Evolutionary conservation across 2,329 filamentous ascomycete species (phyloP).

Genomic region (Diaporthe sp.): DNA sequence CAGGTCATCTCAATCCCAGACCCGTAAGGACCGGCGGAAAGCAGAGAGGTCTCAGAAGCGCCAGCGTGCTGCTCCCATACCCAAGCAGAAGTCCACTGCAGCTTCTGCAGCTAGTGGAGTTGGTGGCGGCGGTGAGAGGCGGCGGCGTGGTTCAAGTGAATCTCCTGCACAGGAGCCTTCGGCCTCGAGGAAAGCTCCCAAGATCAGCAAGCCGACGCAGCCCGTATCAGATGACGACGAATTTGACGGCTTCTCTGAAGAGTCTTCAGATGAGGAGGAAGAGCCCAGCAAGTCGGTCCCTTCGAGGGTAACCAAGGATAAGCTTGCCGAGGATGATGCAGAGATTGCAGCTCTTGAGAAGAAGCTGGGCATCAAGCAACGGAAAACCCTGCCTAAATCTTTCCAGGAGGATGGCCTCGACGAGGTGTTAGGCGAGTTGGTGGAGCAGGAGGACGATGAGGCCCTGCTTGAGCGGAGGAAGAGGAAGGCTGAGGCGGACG

Average conservation of each 20-base stretch:
- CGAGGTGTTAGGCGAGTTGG: constrained; percentile 79
- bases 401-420: constrained; percentile 88
- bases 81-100: not conserved
- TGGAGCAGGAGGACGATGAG: constrained; percentile 63
- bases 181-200: not conserved
- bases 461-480: constrained; percentile 72
- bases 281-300: constrained; percentile 40
- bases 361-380: constrained; percentile 85
- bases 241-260: constrained; percentile 40
- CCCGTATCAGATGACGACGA: constrained; percentile 45
- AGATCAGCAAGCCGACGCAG: constrained; percentile 29
- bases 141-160: constrained; percentile 6
- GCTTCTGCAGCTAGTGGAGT: not conserved
- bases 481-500: constrained; percentile 68
- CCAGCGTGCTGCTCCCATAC: constrained; percentile 48
- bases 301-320: constrained; percentile 65
- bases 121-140: not conserved
- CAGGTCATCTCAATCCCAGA: constrained; percentile 40
- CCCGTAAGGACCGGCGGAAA: constrained; percentile 77
- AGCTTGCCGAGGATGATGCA: constrained; percentile 84
- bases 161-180: not conserved
- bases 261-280: constrained; percentile 45
- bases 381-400: constrained; percentile 79
- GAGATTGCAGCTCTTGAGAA: constrained; percentile 91
- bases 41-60: constrained; percentile 72